Base-by-base conservation (phyloP, 768 basidiomycete species). In the Leccinum ochraceum region DNA sequence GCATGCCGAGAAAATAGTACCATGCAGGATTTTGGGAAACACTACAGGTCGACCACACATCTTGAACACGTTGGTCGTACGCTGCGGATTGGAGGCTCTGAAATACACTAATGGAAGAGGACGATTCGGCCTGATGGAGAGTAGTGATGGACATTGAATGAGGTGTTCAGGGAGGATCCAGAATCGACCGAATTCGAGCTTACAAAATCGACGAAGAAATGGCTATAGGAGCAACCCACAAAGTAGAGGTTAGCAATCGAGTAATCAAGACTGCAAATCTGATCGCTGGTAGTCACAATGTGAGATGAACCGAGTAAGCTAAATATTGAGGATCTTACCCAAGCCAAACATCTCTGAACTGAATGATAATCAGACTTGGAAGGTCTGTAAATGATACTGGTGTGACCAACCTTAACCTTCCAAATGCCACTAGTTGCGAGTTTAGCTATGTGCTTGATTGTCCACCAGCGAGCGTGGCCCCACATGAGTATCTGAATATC, bases 331-430 rank as follows among this genome's bases (percentile, higher is more conserved):
- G 34, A 28, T 67, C 82, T 51, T 71, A 90, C 89, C 89, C 92
- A 74, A 93, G 79, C 92, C 92, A 94, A 85, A 92, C 92, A 79
- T 92, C 90, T 7, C 86, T 77, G 69, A 94, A 94, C 86, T 90
- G 60, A 1, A 39, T 51, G 24, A 39, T 4, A 17, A 42, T 62
- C 62, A 57, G 57, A 58, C 34, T 32, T 42, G 16, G 22, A 34
- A 26, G 26, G 39, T 34, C 9, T 17, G 20, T 13, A 55, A 22
- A 46, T 42, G 49, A 7, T 10, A 46, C 30, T n/a, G 9, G 5
- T 34, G 11, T 42, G 32, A 60, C 54, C 65, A 63, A 91, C 90
- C 81, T 94, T 92, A 57, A 96, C 94, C 14, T 78, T 80, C 54
- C 81, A 82, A 39, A 79, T 80, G 1, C 95, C 94, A 10, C 91